Conservation (phyloP, 805 yeast species). For the Pichia nakasei region DNA sequence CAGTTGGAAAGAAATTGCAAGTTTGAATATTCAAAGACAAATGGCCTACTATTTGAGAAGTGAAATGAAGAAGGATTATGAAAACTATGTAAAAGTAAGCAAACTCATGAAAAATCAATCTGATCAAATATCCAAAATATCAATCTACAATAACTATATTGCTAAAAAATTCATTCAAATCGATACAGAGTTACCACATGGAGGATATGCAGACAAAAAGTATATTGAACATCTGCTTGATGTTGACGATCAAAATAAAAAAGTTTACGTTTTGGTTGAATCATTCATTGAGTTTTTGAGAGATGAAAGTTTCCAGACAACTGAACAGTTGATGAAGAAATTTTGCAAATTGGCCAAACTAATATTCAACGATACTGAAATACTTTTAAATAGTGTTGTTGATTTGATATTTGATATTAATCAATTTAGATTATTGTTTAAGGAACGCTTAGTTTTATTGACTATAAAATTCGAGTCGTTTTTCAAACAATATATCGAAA, state of each 20-base stretch:
- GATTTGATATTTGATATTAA: slow-evolving; percentile 1
- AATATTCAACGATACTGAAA: background rate
- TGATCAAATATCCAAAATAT: slow-evolving; percentile 9
- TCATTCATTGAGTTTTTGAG: background rate
- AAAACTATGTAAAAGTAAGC: slow-evolving; percentile 3
- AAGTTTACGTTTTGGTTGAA: slow-evolving; percentile 6
- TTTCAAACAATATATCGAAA: background rate
- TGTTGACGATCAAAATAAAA: slow-evolving; percentile 11
- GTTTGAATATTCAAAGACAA: slow-evolving; percentile 14
- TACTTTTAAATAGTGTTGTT: background rate
- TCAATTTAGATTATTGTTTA: background rate
- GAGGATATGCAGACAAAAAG: background rate
- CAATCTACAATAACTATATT: slow-evolving; percentile 8
- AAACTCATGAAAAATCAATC: slow-evolving; percentile 9
- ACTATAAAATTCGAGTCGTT: background rate
- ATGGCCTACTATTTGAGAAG: slow-evolving; percentile 12
- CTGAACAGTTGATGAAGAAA: background rate
- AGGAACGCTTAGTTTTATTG: background rate
- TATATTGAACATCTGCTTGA: slow-evolving; percentile 11
- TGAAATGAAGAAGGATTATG: slow-evolving; percentile 10
- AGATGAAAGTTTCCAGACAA: background rate
- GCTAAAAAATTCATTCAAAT: slow-evolving; percentile 11
- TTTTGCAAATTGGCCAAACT: background rate
- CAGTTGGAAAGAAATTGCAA: slow-evolving; percentile 17
- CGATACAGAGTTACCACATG: slow-evolving; percentile 9